A percentile compares a stretch with the other conserved stretches of the same genome.
These are phyloP conservation scores for Exidia glandulosa DNA, from an alignment of 768 basidiomycete genomes.

Conservation along the genomic window DNA sequence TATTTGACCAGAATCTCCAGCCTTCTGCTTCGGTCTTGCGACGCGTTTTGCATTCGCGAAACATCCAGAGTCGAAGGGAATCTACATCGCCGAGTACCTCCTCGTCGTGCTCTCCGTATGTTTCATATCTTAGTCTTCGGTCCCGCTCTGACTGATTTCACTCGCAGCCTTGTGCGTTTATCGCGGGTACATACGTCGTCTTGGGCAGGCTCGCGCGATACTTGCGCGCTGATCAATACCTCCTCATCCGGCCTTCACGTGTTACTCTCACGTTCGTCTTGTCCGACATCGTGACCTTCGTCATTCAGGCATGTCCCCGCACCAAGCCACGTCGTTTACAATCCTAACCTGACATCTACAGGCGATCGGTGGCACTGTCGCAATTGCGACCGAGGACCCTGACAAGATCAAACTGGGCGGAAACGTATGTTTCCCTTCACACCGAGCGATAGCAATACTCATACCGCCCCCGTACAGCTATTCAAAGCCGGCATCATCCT, in stretches of 20 bases:
- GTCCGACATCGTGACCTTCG: constrained; percentile 54
- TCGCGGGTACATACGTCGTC: constrained; percentile 57
- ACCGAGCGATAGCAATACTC: background rate
- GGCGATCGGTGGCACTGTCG: constrained; percentile 40
- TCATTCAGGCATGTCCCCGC: constrained; percentile 38
- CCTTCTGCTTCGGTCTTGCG: constrained; percentile 44
- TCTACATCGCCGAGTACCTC: constrained; percentile 47
- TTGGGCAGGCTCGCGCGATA: constrained; percentile 48
- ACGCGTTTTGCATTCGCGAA: constrained; percentile 44
- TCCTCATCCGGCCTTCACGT: constrained; percentile 36
- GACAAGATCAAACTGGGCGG: background rate
- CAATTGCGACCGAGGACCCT: constrained; percentile 6
- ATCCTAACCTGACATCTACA: constrained; percentile 11
- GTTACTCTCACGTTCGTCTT: constrained; percentile 50
- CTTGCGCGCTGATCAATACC: constrained; percentile 34
- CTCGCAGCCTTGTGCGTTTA: constrained; percentile 64
- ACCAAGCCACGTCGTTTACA: constrained; percentile 37
- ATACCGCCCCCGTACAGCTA: too few relatives aligned
- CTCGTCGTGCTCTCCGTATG: constrained; percentile 49
- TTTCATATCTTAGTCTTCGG: constrained; percentile 1
- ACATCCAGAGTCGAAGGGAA: constrained; percentile 38
- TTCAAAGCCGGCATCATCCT: constrained; percentile 47
- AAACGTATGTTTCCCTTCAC: background rate
- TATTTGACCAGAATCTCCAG: constrained; percentile 17
- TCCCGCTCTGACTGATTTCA: background rate